Percentiles rank a stretch among this genome's conserved stretches.
Evolutionary conservation across 2,329 filamentous ascomycete genomes (phyloP).

Genomic region (Boeremia lycopersici): DNA sequence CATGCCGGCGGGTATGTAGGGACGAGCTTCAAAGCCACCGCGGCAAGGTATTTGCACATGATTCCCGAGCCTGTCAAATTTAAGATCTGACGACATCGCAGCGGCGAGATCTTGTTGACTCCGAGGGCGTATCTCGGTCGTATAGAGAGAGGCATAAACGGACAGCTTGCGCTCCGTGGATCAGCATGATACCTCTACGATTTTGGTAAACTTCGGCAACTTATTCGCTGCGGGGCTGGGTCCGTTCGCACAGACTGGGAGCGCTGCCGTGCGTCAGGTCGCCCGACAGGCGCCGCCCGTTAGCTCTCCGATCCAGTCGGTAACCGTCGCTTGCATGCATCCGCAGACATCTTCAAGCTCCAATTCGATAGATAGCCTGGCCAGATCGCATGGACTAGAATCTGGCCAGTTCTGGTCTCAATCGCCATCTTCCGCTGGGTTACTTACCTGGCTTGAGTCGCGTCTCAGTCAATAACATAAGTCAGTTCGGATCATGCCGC

Average conservation of each 20-base stretch:
- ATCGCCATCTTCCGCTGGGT: not conserved
- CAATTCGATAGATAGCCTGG: not conserved
- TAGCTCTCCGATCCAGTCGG: not conserved
- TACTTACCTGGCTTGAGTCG: not conserved
- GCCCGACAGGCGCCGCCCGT: slow-evolving; percentile 13
- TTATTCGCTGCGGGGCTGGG: slow-evolving; percentile 24
- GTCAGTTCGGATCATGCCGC: not conserved
- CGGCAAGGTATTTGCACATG: slow-evolving; percentile 10
- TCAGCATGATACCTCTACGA: slow-evolving; percentile 1
- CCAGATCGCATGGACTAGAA: not conserved
- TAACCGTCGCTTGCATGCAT: slow-evolving; percentile 3
- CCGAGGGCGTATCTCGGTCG: not conserved
- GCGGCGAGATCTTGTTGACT: slow-evolving; percentile 4
- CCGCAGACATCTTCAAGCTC: not conserved
- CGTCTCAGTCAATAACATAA: not conserved
- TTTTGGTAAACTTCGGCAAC: slow-evolving; percentile 11
- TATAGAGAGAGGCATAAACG: not conserved
- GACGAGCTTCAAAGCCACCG: slow-evolving; percentile 11
- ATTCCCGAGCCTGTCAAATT: slow-evolving; percentile 6
- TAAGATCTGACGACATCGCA: slow-evolving; percentile 10
- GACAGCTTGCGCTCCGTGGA: not conserved
- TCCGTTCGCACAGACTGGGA: slow-evolving; percentile 24
- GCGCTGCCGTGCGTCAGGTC: slow-evolving; percentile 11
- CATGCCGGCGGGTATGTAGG: slow-evolving; percentile 18
- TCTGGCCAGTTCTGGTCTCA: not conserved